Base-by-base conservation (phyloP, 805 yeast species). In the Nakazawaea ishiwadae region DNA sequence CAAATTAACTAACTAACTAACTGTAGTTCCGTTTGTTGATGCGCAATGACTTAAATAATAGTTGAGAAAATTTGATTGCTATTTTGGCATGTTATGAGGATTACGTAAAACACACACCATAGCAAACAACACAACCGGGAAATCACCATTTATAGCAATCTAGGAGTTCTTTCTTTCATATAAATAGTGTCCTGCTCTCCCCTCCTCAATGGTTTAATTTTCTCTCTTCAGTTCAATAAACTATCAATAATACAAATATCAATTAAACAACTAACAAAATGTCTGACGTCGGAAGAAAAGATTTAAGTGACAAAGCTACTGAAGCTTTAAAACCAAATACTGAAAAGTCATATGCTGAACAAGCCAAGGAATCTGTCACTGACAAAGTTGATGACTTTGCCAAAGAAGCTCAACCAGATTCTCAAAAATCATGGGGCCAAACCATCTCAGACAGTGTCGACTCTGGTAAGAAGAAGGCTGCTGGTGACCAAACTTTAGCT, bases 321-420 rank as follows among this genome's bases (percentile, higher is more conserved):
- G 95, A 87, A 71, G 56, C 74, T 32, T 46, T 82, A 32, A 83
- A 75, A 51, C 95, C 95, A 50, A 81, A 87, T 48, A 63, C 75
- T 44, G 74, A 82, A 63, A 88, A 88, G 69, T 54, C 80, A 29
- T 63, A 66, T 55, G 61, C 67, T 40, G 82, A 84, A 56, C 69
- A 83, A 66, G 81, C 80, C 51, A 82, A 83, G 71, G 95, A 88
- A 67, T 44, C 59, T 23, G 77, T 74, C 48, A 78, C 93, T 45
- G 82, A 75, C 57, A 59, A 71, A n/a, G 73, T 70, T 53, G 96
- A 88, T 69, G 68, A 73, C 56, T 63, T 71, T 42, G 87, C 81
- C 44, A 69, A 73, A 36, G 62, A 70, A 41, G 60, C 70, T 39
- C 78, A 78, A 57, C 88, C 93, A 51, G 80, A 82, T 38, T 63